Evolutionary conservation across 306 rosid genomes (phyloP), one percentile per base, ranked within the genome.

Genomic region (Rosa persica): DNA sequence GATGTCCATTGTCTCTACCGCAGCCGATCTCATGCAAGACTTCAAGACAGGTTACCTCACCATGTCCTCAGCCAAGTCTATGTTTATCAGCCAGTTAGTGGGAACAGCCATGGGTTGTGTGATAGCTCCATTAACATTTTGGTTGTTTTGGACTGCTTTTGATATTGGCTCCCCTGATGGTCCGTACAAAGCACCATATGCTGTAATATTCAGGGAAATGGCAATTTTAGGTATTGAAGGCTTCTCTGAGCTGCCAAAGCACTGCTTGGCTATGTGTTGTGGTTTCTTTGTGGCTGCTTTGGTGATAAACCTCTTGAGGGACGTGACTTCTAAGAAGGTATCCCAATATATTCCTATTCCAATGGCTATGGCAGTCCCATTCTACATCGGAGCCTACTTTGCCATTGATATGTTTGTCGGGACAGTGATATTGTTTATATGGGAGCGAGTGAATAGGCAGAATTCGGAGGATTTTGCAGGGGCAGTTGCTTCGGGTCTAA

Each of bases 11-110:
- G 98, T 96, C 4, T 70, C 98, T n/a, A 96, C 97, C 0, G 98
- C 99, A 16, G 96, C 98, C 2, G 98, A 96, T 87, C 99, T 96
- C 83, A 96, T 96, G 99, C 99, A 96, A 89, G 99, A 96, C 86
- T 96, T 96, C 86, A 96, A 93, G 93, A 91, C 98, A 0, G 98
- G 98, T 74, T 96, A 96, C 86, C 97, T 96, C 76, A 96, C 97
- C 66, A 86, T 89, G 47, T 96, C 99, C 10, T 96, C 97, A 0
- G 97, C 97, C 0, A 96, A 79, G 88, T 93, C 97, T n/a, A 96
- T 93, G 99, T 93, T 96, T 55, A 89, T 93, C 74, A 91, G 96
- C 85, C 98, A 91, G 78, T 34, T 93, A 55, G 80, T 93, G 7
- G 99, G 99, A 51, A 93, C 99, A 75, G 98, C 93, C 70, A 89